phyloP scores from a whole-genome alignment of 371 early-diverging fungal genomes.

The Syncephalastrum monosporum region DNA sequence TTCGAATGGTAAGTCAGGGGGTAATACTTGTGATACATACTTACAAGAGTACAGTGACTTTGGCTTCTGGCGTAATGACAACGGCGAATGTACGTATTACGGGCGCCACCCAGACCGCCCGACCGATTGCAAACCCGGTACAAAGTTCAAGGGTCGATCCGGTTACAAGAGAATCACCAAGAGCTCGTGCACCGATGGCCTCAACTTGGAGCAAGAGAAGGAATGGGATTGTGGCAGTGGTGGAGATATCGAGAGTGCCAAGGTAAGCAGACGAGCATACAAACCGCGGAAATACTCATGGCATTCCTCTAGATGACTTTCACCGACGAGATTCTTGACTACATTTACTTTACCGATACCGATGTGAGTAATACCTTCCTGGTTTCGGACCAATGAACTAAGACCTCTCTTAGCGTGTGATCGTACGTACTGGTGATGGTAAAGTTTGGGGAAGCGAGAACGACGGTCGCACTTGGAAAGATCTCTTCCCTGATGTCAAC shows the following conservation, averaged over 20 bases:
- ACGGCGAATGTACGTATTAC: slow-evolving; percentile 62
- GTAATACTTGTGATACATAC: neutral
- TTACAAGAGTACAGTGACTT: slow-evolving; percentile 45
- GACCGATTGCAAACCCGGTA: slow-evolving; percentile 49
- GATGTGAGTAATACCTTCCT: slow-evolving; percentile 18
- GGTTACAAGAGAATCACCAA: slow-evolving; percentile 67
- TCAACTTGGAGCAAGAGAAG: slow-evolving; percentile 51
- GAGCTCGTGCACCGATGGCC: slow-evolving; percentile 67
- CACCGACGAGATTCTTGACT: slow-evolving; percentile 51
- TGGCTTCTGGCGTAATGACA: slow-evolving; percentile 72
- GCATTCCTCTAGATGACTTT: slow-evolving; percentile 34
- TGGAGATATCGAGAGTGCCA: slow-evolving; percentile 26
- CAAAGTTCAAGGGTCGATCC: slow-evolving; percentile 61
- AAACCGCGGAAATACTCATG: neutral
- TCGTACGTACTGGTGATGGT: slow-evolving; percentile 57
- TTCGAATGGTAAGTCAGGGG: slow-evolving; percentile 65
- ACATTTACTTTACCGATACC: slow-evolving; percentile 66
- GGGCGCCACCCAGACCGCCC: slow-evolving; percentile 74
- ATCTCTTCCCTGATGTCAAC: slow-evolving; percentile 30
- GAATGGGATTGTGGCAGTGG: slow-evolving; percentile 45
- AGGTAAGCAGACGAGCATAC: slow-evolving; percentile 1
- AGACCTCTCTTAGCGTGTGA: slow-evolving; percentile 30
- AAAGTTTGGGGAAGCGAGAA: slow-evolving; percentile 67
- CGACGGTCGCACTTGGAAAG: slow-evolving; percentile 76
- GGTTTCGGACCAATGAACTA: slow-evolving; percentile 4